Percentiles rank a stretch among this genome's conserved stretches.
These are phyloP conservation scores for Scheffersomyces insectosa DNA, from an alignment of 1,139 yeast genomes.

Conservation along the genomic window DNA sequence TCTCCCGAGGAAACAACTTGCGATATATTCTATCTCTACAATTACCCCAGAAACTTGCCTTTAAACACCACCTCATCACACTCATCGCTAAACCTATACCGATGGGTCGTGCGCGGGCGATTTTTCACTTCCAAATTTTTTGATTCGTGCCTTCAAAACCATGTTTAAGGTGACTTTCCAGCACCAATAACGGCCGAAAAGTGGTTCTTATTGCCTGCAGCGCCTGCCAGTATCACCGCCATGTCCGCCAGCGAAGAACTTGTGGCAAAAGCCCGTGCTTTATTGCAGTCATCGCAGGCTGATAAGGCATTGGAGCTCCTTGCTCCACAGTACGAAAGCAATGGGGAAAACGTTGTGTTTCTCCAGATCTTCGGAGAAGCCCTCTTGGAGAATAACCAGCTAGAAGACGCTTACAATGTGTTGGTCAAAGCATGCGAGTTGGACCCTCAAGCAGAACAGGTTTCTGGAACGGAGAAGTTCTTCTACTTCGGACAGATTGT, in stretches of 20 bases:
- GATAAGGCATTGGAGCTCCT: constrained; percentile 42
- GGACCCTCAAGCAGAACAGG: constrained; percentile 59
- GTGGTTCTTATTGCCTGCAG: no score
- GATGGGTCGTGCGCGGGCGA: no score
- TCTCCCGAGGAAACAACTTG: no score
- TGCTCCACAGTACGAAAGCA: constrained; percentile 26
- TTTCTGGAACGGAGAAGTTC: constrained; percentile 72
- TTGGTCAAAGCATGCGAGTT: constrained; percentile 63
- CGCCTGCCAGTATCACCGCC: no score
- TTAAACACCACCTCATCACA: no score
- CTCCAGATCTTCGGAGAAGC: constrained; percentile 65
- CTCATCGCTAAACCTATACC: no score
- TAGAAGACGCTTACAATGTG: constrained; percentile 73
- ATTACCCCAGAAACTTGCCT: no score
- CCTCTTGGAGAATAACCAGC: constrained; percentile 72
- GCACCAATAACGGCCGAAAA: no score
- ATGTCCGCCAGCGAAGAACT: constrained; percentile 4
- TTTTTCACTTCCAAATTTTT: no score
- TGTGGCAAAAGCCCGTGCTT: constrained; percentile 26
- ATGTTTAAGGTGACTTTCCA: no score
- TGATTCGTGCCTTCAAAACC: no score
- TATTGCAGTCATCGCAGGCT: constrained; percentile 40
- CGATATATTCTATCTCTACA: no score
- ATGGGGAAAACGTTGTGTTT: constrained; percentile 32
- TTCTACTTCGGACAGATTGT: constrained; percentile 87